Evolutionary conservation across 176 grass and related monocot species (phyloP).

Genomic region (Urochloa ruziziensis): DNA sequence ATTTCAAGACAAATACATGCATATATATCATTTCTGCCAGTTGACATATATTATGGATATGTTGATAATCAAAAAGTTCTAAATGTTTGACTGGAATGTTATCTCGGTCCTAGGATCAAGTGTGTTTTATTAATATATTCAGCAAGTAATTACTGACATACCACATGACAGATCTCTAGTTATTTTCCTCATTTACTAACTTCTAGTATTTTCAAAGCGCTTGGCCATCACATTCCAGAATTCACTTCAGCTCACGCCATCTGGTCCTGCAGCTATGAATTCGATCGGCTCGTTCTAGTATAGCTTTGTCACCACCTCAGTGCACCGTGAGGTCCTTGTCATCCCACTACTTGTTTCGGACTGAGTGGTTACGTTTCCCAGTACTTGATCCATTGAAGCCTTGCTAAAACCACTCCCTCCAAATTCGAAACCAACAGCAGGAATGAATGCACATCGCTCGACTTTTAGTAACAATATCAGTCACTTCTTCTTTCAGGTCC

Average conservation of each 20-base stretch:
- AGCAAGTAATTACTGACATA: too few species aligned
- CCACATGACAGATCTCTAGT: too few species aligned
- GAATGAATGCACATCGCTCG: not conserved
- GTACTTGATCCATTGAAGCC: not conserved
- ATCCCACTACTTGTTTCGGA: not conserved
- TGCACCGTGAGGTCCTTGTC: not conserved
- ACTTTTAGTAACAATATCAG: not conserved
- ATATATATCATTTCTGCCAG: too few species aligned
- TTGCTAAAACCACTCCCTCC: not conserved
- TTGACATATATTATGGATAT: too few species aligned
- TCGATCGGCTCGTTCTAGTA: not conserved
- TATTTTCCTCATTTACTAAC: too few species aligned
- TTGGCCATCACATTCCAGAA: not conserved
- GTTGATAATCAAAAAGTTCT: too few species aligned
- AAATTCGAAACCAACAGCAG: not conserved
- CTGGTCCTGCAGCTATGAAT: not conserved
- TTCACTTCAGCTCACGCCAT: not conserved
- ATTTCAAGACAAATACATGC: too few species aligned
- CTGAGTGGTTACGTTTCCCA: not conserved
- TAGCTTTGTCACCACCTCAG: not conserved
- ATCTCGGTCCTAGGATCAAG: too few species aligned
- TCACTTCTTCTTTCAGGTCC: constrained; percentile 34
- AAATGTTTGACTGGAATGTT: too few species aligned
- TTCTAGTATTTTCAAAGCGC: not conserved
- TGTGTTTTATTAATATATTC: too few species aligned